Percentiles rank a stretch among this genome's conserved stretches.
phyloP scores from a whole-genome alignment of 495 filamentous ascomycete species.

The Penicillium manginii region DNA sequence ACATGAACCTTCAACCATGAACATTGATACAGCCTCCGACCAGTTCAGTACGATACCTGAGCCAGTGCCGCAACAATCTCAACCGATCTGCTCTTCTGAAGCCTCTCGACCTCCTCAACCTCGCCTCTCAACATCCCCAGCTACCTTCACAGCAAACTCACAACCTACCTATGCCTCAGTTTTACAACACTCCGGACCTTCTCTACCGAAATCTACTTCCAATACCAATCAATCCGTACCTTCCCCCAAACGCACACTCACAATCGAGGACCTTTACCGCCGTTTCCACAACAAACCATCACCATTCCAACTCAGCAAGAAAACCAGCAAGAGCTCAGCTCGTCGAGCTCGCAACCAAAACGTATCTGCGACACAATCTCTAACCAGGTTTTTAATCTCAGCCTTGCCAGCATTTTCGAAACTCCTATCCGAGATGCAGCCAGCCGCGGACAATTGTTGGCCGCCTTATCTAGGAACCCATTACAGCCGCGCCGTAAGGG shows the following conservation, averaged over 20 bases:
- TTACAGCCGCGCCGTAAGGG: slow-evolving; percentile 11
- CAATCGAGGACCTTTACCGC: slow-evolving; percentile 7
- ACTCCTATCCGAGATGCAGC: too few relatives aligned
- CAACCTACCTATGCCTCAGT: slow-evolving; percentile 1
- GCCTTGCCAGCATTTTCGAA: too few relatives aligned
- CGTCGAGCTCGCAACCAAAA: too few relatives aligned
- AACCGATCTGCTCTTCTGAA: slow-evolving; percentile 4
- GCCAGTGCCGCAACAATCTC: not conserved
- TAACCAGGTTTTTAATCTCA: too few relatives aligned
- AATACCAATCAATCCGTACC: not conserved
- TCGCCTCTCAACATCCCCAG: slow-evolving; percentile 2
- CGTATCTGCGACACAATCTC: too few relatives aligned
- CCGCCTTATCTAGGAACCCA: slow-evolving; percentile 12
- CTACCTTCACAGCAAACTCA: slow-evolving; percentile 4
- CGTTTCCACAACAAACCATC: slow-evolving; percentile 12
- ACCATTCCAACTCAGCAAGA: slow-evolving; percentile 5
- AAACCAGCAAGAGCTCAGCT: too few relatives aligned
- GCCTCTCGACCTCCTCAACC: slow-evolving; percentile 4
- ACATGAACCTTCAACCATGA: too few relatives aligned
- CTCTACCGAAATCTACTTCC: not conserved
- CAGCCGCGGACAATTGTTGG: too few relatives aligned
- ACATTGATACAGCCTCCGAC: too few relatives aligned
- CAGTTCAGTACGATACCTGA: slow-evolving; percentile 3
- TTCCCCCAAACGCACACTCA: slow-evolving; percentile 3
- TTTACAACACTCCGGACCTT: not conserved